Evolutionary conservation across 176 grass and related monocot genomes (phyloP).

Genomic region (Oryza brachyantha): DNA sequence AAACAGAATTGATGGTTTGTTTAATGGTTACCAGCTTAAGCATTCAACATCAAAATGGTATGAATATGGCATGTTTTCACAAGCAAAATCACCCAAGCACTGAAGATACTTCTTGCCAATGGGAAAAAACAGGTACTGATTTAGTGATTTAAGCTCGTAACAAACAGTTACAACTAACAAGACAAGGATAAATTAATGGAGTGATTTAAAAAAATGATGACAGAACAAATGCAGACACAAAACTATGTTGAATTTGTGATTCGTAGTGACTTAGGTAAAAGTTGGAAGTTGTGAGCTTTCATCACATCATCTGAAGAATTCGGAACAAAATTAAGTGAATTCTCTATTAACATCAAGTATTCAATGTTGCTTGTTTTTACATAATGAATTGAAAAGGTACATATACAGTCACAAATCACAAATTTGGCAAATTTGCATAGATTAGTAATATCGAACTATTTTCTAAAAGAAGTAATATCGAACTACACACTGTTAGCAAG

Average conservation of each 20-base stretch:
- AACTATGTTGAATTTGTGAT: neutral
- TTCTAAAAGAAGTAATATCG: neutral
- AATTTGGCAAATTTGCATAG: neutral
- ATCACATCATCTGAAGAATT: neutral
- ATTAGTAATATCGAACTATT: too few species aligned
- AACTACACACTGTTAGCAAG: neutral
- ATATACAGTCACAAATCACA: neutral
- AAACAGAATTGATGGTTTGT: neutral
- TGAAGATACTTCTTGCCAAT: neutral
- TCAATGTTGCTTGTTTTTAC: neutral
- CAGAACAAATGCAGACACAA: neutral
- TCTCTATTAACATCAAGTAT: neutral
- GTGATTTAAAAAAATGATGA: neutral
- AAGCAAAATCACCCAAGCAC: neutral
- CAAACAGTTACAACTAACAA: neutral
- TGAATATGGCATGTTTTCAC: neutral
- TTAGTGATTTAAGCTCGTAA: neutral
- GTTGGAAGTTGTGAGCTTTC: neutral
- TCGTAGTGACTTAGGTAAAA: neutral
- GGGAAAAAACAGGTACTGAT: neutral
- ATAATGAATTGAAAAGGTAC: neutral
- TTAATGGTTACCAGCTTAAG: neutral
- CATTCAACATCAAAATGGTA: neutral
- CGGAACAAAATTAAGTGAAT: neutral
- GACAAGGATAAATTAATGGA: neutral